These are phyloP conservation scores for Nicotiana obtusifolia DNA, from an alignment of 257 asterid genomes.

Conservation along the genomic window DNA sequence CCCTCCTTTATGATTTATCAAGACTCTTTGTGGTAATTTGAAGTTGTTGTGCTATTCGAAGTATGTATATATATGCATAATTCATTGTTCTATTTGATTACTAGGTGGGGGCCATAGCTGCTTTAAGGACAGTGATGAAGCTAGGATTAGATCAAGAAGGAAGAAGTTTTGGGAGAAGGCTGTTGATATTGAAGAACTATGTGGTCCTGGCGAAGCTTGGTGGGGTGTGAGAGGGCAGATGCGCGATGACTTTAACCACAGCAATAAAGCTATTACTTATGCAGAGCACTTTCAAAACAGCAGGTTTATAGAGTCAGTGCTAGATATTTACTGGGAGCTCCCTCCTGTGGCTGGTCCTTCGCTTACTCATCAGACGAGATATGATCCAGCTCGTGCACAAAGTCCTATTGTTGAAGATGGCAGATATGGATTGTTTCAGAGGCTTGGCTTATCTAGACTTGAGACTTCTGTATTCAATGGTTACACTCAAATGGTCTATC, in stretches of 20 bases:
- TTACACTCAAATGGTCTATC: slow-evolving; percentile 90
- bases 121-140: slow-evolving; percentile 85
- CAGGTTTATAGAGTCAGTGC: slow-evolving; percentile 75
- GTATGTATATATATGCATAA: not conserved
- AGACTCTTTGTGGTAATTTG: not conserved
- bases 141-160: slow-evolving; percentile 64
- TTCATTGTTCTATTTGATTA: not conserved
- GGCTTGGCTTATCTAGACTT: slow-evolving; percentile 58
- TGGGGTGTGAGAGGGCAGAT: slow-evolving; percentile 92
- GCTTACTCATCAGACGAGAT: slow-evolving; percentile 88
- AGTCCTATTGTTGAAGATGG: slow-evolving; percentile 87
- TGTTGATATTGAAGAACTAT: slow-evolving; percentile 67
- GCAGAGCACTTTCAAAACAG: slow-evolving; percentile 70
- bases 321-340: slow-evolving; percentile 88
- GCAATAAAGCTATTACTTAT: slow-evolving; percentile 58
- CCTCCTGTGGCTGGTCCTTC: slow-evolving; percentile 98
- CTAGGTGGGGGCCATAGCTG: slow-evolving; percentile 98
- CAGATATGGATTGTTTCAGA: slow-evolving; percentile 56
- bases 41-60: not conserved
- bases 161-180: slow-evolving; percentile 91
- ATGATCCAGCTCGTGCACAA: slow-evolving; percentile 80
- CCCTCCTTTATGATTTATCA: not conserved
- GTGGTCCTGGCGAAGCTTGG: slow-evolving; percentile 94
- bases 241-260: slow-evolving; percentile 90
- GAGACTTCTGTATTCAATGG: slow-evolving; percentile 83